These are phyloP conservation scores for Xylaria polymorpha DNA, from an alignment of 2,329 filamentous ascomycete species.

Conservation along the genomic window DNA sequence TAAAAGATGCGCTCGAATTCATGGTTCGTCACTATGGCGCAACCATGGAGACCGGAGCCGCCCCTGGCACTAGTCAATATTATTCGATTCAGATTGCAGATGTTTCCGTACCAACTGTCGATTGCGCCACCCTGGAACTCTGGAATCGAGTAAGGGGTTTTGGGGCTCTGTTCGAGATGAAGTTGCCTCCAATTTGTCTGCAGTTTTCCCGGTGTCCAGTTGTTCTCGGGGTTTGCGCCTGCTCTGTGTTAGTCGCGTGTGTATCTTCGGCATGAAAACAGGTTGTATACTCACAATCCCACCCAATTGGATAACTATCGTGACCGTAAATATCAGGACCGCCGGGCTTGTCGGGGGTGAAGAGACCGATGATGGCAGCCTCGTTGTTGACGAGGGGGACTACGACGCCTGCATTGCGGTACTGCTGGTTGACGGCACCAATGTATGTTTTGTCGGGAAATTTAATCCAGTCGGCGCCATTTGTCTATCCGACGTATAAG, in stretches of 20 bases:
- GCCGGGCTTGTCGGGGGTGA: slow-evolving; percentile 33
- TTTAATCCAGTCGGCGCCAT: slow-evolving; percentile 64
- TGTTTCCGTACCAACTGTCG: slow-evolving; percentile 29
- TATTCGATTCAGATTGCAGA: slow-evolving; percentile 56
- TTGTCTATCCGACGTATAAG: slow-evolving; percentile 23
- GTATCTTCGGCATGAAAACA: not conserved
- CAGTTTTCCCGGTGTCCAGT: slow-evolving; percentile 39
- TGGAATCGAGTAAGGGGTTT: slow-evolving; percentile 42
- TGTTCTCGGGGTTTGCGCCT: slow-evolving; percentile 58
- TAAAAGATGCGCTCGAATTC: slow-evolving; percentile 83
- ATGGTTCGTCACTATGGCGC: slow-evolving; percentile 72
- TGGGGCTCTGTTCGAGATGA: slow-evolving; percentile 40
- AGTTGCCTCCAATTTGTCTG: slow-evolving; percentile 29
- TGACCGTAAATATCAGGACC: slow-evolving; percentile 58
- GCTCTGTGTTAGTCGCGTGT: slow-evolving; percentile 1
- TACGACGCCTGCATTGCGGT: slow-evolving; percentile 73
- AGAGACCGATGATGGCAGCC: slow-evolving; percentile 29
- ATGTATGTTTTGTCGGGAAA: slow-evolving; percentile 73
- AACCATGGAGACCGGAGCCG: slow-evolving; percentile 73
- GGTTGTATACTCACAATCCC: slow-evolving; percentile 58
- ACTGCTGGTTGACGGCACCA: slow-evolving; percentile 53
- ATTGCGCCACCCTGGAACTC: slow-evolving; percentile 72
- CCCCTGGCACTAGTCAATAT: slow-evolving; percentile 81
- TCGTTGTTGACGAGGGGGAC: slow-evolving; percentile 71
- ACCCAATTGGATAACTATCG: slow-evolving; percentile 71